A percentile compares a stretch with the other conserved stretches of the same genome.
These are phyloP conservation scores for Aspergillus sp. DNA, from an alignment of 2,329 filamentous ascomycete genomes.

Conservation along the genomic window DNA sequence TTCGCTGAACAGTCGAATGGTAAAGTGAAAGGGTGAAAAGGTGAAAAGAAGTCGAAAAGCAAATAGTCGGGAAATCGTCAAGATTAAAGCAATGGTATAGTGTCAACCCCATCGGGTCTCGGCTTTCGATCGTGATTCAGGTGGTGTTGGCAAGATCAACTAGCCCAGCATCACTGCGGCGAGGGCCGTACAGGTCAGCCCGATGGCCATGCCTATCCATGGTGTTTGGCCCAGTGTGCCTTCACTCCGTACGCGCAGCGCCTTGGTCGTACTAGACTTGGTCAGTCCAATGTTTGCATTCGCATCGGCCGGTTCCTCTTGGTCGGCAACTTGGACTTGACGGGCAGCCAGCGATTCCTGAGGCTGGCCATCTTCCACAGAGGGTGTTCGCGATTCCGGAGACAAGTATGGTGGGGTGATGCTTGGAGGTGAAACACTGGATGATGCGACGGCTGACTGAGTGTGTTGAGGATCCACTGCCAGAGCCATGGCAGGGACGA, in stretches of 20 bases:
- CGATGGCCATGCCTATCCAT: slow-evolving; percentile 39
- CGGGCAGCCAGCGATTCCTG: not conserved
- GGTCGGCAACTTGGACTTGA: not conserved
- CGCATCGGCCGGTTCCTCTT: too few species aligned
- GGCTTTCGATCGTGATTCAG: too few species aligned
- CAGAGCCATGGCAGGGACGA: slow-evolving; percentile 14
- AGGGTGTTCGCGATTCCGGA: slow-evolving; percentile 2
- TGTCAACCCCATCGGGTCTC: too few species aligned
- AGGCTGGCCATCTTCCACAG: too few species aligned
- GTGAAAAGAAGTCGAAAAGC: too few species aligned
- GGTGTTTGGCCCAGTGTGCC: slow-evolving; percentile 35
- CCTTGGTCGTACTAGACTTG: slow-evolving; percentile 17
- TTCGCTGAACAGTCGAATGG: too few species aligned
- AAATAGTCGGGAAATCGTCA: too few species aligned
- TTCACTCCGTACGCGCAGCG: slow-evolving; percentile 31
- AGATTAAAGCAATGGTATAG: too few species aligned
- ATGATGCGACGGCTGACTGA: slow-evolving; percentile 15
- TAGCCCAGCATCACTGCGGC: slow-evolving; percentile 36
- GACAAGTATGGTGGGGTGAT: slow-evolving; percentile 10
- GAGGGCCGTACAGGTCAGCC: slow-evolving; percentile 33
- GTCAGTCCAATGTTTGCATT: not conserved
- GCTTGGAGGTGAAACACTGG: slow-evolving; percentile 12
- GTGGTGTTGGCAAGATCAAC: not conserved
- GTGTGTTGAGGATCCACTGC: slow-evolving; percentile 13
- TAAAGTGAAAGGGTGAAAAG: too few species aligned